Percentiles rank a stretch among this genome's conserved stretches.
phyloP scores from a whole-genome alignment of 257 asterid species.

The Capsicum chinense region DNA sequence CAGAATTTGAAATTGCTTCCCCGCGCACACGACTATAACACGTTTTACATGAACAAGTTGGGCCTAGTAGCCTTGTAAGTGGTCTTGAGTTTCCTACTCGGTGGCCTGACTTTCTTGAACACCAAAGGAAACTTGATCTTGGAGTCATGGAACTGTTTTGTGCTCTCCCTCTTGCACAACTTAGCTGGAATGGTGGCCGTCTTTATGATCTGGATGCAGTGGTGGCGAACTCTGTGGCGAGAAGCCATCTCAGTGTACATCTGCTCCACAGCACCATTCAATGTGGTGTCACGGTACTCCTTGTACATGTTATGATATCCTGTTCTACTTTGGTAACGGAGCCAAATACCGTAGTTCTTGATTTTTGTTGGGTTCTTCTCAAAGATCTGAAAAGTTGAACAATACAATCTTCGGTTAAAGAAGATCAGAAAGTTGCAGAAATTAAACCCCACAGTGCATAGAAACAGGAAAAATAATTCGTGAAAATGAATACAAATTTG shows the following conservation, averaged over 20 bases:
- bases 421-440: not conserved
- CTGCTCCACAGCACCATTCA: slow-evolving; percentile 20
- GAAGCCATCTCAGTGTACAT: slow-evolving; percentile 6
- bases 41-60: slow-evolving; percentile 10
- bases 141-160: not conserved
- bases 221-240: not conserved
- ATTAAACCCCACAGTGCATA: not conserved
- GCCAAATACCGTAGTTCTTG: slow-evolving; percentile 56
- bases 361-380: slow-evolving; percentile 89
- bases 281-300: not conserved
- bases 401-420: not conserved
- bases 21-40: not conserved
- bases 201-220: not conserved
- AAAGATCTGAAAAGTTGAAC: slow-evolving; percentile 51
- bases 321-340: slow-evolving; percentile 68
- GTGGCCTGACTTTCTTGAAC: slow-evolving; percentile 6
- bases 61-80: not conserved
- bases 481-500: not conserved
- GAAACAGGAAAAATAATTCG: not conserved
- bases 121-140: slow-evolving; percentile 9
- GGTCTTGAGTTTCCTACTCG: slow-evolving; percentile 20
- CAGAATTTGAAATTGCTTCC: not conserved
- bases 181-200: slow-evolving; percentile 6
- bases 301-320: slow-evolving; percentile 52
- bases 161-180: slow-evolving; percentile 18